Base-by-base conservation (phyloP, 495 filamentous ascomycete genomes). In the Jackrogersella multiformis region DNA sequence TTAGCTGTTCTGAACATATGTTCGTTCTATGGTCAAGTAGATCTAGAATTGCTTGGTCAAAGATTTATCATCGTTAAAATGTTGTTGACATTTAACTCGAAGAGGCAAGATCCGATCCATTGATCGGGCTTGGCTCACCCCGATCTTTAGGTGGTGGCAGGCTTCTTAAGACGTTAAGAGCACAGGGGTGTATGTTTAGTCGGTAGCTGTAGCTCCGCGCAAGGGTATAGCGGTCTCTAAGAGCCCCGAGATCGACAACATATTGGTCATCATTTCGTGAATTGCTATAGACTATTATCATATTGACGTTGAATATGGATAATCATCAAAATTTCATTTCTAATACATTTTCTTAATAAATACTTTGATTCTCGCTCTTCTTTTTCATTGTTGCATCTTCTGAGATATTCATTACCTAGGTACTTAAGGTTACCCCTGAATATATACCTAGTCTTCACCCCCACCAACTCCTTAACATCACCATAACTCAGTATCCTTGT, bases 161-260 rank as follows among this genome's bases (percentile, higher is more conserved):
- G n/a, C n/a, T n/a, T n/a, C n/a, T n/a, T 8, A 16, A 2, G 10
- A n/a, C 1, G 26, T 32, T 18, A 10, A 5, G 8, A 30, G 9
- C 42, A 51, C n/a, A 35, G 7, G 34, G 56, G 60, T 12, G 60
- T 69, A 49, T 36, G 26, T 55, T 45, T 69, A 69, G 20, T 69
- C 66, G 66, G 55, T 64, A 41, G 15, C 49, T 45, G 2, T 20
- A 35, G 12, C 34, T 58, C 61, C 59, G 60, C 12, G 36, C n/a
- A 28, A 55, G 55, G 39, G 16, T 13, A 16, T 20, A n/a, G 53
- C 56, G 66, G 60, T 48, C 15, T 26, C 48, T 41, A 15, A 9
- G 49, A 34, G 6, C 49, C 0, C 66, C 66, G 56, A 60, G 49
- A 62, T 51, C 1, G 9, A 51, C 51, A 18, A n/a, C 9, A n/a